Conservation (phyloP, 805 yeast species). For the Saccharomycopsis synnaedendra region DNA sequence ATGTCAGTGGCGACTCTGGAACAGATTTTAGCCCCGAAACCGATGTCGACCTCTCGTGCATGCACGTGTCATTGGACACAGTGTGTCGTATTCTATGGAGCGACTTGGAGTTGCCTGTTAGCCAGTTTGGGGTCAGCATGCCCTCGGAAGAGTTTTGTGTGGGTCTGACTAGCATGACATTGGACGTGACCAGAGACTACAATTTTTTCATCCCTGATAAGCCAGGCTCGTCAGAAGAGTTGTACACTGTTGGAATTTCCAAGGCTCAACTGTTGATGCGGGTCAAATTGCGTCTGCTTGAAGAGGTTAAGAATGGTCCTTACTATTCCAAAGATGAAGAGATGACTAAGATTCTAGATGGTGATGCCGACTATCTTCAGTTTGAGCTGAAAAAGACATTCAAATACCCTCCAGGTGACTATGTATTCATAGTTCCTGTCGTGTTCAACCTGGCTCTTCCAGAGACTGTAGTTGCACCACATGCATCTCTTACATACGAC, state of each 20-base stretch:
- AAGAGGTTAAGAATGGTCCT: neutral
- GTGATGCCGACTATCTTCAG: too few relatives aligned
- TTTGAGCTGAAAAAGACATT: neutral
- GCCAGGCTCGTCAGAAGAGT: neutral
- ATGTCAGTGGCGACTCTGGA: neutral
- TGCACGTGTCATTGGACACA: conserved; percentile 2
- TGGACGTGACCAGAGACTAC: conserved; percentile 12
- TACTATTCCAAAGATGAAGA: neutral
- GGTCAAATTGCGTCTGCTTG: conserved; percentile 4
- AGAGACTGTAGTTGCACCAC: conserved; percentile 42
- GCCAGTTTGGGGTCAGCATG: neutral
- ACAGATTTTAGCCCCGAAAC: neutral
- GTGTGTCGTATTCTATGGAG: conserved; percentile 13
- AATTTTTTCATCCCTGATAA: conserved; percentile 14
- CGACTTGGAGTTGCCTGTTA: neutral
- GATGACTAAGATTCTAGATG: neutral
- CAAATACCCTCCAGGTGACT: conserved; percentile 44
- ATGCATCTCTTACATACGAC: conserved; percentile 37
- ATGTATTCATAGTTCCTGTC: conserved; percentile 55
- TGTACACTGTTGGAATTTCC: neutral
- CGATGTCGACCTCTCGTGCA: conserved; percentile 7
- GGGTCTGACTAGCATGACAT: conserved; percentile 1
- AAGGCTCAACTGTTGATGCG: conserved; percentile 4
- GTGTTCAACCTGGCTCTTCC: conserved; percentile 52
- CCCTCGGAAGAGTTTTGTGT: conserved; percentile 9